These are phyloP conservation scores for Alternaria ventricosa DNA, from an alignment of 2,329 filamentous ascomycete species.

Conservation along the genomic window DNA sequence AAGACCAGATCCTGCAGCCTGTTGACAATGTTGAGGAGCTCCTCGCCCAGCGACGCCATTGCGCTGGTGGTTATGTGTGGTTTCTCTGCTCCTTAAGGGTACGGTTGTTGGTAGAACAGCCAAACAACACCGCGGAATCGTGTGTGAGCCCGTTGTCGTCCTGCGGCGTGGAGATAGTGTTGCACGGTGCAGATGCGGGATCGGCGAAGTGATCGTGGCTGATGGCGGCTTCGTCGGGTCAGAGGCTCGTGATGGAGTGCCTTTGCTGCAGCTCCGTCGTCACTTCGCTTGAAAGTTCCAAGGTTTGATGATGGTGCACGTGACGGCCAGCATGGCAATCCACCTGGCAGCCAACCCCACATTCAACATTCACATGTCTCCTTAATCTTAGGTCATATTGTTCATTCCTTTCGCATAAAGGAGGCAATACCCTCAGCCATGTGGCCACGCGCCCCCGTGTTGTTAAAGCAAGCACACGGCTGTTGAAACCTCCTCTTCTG, in stretches of 20 bases:
- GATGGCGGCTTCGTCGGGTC: constrained; percentile 20
- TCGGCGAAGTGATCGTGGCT: constrained; percentile 9
- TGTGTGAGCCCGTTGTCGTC: constrained; percentile 7
- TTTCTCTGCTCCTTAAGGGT: constrained; percentile 27
- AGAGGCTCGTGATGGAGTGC: constrained; percentile 34
- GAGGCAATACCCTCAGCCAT: constrained; percentile 13
- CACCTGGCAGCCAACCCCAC: constrained; percentile 6
- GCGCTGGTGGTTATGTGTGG: constrained; percentile 31
- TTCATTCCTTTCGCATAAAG: constrained; percentile 30
- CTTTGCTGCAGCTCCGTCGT: constrained; percentile 32
- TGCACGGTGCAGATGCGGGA: constrained; percentile 10
- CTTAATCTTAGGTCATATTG: constrained; percentile 28
- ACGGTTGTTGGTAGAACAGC: constrained; percentile 27
- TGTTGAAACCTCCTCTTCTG: background rate
- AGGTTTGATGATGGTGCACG: constrained; percentile 16
- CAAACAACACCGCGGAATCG: constrained; percentile 29
- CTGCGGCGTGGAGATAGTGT: constrained; percentile 9
- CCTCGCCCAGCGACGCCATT: constrained; percentile 96
- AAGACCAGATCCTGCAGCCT: constrained; percentile 98
- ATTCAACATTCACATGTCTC: constrained; percentile 22
- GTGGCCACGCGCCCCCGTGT: constrained; percentile 11
- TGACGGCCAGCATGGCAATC: constrained; percentile 16
- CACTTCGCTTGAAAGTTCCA: constrained; percentile 31
- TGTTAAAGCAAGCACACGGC: constrained; percentile 2
- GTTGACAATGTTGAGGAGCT: constrained; percentile 94